Base-by-base conservation (phyloP, 108 stramenopile genomes). In the Skeletonema menzelii region DNA sequence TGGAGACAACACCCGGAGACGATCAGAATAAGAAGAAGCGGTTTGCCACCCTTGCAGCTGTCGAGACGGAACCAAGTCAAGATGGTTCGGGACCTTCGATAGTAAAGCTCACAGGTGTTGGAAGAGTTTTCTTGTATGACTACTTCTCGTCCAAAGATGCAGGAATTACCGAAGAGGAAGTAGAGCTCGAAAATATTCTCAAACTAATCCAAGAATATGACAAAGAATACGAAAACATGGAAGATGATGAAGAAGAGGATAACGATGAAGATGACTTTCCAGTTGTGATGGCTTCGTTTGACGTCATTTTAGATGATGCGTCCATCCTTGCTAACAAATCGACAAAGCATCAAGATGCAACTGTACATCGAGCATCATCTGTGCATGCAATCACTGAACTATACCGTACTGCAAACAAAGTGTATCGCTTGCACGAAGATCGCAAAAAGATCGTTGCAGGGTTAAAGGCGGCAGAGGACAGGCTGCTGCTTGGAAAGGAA, bases 31-130 rank as follows among this genome's bases (percentile, higher is more conserved):
- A 27, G 28, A 15, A 31, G 1, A 40, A 62, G 26, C 37, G 84
- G 27, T 86, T 79, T 67, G 87, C 87, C 12, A 85, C 87, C 0
- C 77, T 91, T 22, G 86, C 90, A 7, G 84, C 90, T 19, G 71
- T 91, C 31, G 85, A 85, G 60, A 81, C 80, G 11, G 67, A 82
- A 8, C 59, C 75, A 19, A 59, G 22, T 19, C 32, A 57, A 12
- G 44, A 53, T 58, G 79, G 72, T 15, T 8, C 49, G 8, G 27
- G 46, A 63, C 77, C 84, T 38, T 49, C 68, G 69, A 79, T 27
- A 34, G 67, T 88, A 10, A 73, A 85, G n/a, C 62, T 90, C 6
- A 60, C 81, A n/a, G 87, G 87, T 2, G 72, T 91, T 30, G 90
- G 90, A 24, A 70, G 90, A 40, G 90, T 79, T 1, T 64, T 66